Evolutionary conservation across 23 red algal species (phyloP), one percentile per base, ranked within the genome.

Genomic region (Pyropia haitanensis): DNA sequence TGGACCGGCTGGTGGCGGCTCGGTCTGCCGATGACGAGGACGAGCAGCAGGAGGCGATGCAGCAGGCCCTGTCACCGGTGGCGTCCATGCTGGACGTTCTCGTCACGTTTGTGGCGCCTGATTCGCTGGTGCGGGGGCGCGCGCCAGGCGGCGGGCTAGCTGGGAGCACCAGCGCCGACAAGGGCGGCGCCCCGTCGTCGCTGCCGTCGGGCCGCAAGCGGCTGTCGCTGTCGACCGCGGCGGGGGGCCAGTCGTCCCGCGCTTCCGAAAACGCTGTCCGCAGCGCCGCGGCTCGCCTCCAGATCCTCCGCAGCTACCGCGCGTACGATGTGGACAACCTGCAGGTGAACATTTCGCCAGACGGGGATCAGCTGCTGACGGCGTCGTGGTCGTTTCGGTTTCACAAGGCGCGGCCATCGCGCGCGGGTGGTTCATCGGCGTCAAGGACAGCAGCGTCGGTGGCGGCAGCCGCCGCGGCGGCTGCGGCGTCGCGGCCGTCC

Each of bases 31-130:
- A 63, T 23, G 44, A 52, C 18, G 73, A 88, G 52, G 71, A 73
- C 26, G 53, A 75, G 54, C 55, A 88, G n/a, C 64, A 80, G 27
- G 52, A 65, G 14, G 33, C 88, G 33, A 70, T 95, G n/a, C 64
- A 80, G 27, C 32, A 65, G n/a, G 33, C 88, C 30, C 48, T 95
- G 15, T 64, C 55, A 4, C 49, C 81, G 19, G 71, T 74, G 33
- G 90, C 88, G 19, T 81, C 80, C 18, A 87, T 88, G 56, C 66
- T 95, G 6, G 90, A 95, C 65, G 84, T 85, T 2, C 66, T 95
- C 0, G 67, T 95, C 5, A 60, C 80, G 5, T 75, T 95, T 56
- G 65, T 82, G 7, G 25, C 88, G 28, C 69, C 77, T 48, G 23
- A 51, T 46, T 31, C 46, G 60, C 53, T 48, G 1, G 27, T 67